Evolutionary conservation across 1,284 basidiomycete genomes (phyloP).

Genomic region (Malassezia restricta): DNA sequence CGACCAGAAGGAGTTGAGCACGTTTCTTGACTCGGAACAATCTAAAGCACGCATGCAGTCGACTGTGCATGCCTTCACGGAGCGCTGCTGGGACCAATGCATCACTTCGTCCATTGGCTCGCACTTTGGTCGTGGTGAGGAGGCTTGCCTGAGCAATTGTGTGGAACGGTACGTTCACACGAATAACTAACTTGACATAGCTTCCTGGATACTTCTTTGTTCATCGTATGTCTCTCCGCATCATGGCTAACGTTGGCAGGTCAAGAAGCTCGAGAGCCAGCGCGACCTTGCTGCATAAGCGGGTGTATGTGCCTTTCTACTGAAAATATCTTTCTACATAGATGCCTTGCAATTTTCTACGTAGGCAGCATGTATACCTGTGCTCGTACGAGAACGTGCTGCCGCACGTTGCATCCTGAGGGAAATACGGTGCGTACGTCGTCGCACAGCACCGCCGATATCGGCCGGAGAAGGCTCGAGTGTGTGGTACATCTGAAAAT

Average conservation of each 20-base stretch:
- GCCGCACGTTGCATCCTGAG: too few species aligned
- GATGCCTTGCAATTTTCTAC: too few species aligned
- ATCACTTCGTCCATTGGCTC: constrained; percentile 70
- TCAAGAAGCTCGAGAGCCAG: constrained; percentile 61
- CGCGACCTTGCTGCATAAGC: constrained; percentile 15
- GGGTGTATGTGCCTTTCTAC: too few species aligned
- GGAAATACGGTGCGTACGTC: too few species aligned
- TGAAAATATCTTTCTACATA: too few species aligned
- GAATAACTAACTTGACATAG: constrained; percentile 46
- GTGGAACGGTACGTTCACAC: constrained; percentile 53
- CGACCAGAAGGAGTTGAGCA: constrained; percentile 56
- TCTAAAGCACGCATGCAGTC: constrained; percentile 66
- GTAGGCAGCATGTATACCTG: too few species aligned
- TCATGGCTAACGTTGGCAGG: constrained; percentile 10
- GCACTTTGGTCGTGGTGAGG: constrained; percentile 71
- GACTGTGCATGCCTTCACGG: constrained; percentile 48
- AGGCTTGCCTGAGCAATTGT: constrained; percentile 74
- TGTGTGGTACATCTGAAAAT: neutral
- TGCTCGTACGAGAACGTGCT: too few species aligned
- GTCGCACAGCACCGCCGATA: neutral
- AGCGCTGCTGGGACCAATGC: constrained; percentile 55
- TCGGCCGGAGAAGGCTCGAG: neutral
- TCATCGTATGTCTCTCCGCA: constrained; percentile 24
- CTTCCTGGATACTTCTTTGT: constrained; percentile 74
- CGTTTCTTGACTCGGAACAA: constrained; percentile 77